Evolutionary conservation across 495 filamentous ascomycete species (phyloP), one percentile per base, ranked within the genome.

Genomic region (Penicillium odoratum): DNA sequence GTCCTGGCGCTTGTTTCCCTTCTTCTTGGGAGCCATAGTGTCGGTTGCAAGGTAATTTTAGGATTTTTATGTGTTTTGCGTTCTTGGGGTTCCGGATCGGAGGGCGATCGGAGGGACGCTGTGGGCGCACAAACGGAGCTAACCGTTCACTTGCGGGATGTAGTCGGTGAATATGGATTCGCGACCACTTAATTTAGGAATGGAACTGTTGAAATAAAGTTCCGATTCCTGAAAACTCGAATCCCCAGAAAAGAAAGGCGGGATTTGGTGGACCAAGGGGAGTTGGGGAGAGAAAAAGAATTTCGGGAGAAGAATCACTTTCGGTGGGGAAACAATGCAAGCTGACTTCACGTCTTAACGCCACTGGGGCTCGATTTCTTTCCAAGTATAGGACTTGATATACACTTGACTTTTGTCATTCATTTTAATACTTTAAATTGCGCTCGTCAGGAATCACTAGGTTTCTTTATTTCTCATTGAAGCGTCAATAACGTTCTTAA

Each of bases 11-110:
- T 91, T 96, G 71, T 86, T 88, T 73, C 86, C 88, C 81, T 96
- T 94, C 81, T 95, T 96, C 78, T 96, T 97, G 42, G 93, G 92
- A 62, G 92, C 79, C 93, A 97, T 96, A 56, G 44, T 63, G 54
- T 58, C 54, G 45, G 30, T 33, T 43, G 18, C 6, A 16, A 34
- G 11, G 30, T 36, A 9, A 5, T 18, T 53, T 29, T 44, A 21
- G 7, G 8, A 10, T 9, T 52, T 25, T 58, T 55, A 36, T 49
- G 52, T 60, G 42, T 50, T 51, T 31, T 25, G n/a, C n/a, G 52
- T 31, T 54, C 2, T 59, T 48, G 38, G 30, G 29, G 52, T 34
- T 65, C 56, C 55, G 61, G 43, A 59, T 62, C 49, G 57, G 55
- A 50, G 54, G 50, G 47, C 40, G 64, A 59, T 62, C 62, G 59